Percentiles rank a stretch among this genome's conserved stretches.
phyloP scores from a whole-genome alignment of 805 yeast genomes.

The Tanozyma kutaoensis region DNA sequence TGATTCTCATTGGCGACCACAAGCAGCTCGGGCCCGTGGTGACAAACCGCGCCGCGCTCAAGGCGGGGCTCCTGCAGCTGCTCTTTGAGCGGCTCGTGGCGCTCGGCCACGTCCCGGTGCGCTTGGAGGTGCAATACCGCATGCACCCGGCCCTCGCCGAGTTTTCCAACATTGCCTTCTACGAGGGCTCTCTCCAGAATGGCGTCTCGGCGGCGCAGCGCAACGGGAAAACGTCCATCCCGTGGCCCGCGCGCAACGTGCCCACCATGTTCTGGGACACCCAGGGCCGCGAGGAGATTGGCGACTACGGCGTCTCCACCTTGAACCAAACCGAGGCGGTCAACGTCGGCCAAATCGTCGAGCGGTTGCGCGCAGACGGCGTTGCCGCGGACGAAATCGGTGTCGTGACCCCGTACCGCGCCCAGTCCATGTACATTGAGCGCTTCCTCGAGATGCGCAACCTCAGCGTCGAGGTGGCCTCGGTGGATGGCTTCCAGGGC shows the following conservation, averaged over 20 bases:
- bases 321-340: conserved; percentile 82
- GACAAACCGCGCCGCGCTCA: conserved; percentile 63
- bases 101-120: conserved; percentile 71
- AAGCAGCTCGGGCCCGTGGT: conserved; percentile 93
- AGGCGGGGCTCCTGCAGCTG: conserved; percentile 80
- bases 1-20: conserved; percentile 87
- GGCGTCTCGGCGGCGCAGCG: conserved; percentile 78
- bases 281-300: conserved; percentile 79
- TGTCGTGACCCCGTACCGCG: conserved; percentile 89
- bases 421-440: conserved; percentile 72
- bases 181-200: conserved; percentile 84
- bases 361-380: conserved; percentile 56
- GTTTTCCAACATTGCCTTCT: conserved; percentile 83
- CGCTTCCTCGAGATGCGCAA: conserved; percentile 67
- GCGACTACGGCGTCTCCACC: conserved; percentile 68
- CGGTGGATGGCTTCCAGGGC: conserved; percentile 48
- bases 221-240: conserved; percentile 46
- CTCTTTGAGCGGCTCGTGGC: conserved; percentile 75
- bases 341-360: conserved; percentile 71
- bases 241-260: conserved; percentile 77
- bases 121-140: conserved; percentile 87
- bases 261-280: conserved; percentile 98
- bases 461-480: conserved; percentile 74
- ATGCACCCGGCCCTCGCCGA: conserved; percentile 86
- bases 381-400: conserved; percentile 68